phyloP scores from a whole-genome alignment of 352 stramenopile genomes.

The Pythium sp. region DNA sequence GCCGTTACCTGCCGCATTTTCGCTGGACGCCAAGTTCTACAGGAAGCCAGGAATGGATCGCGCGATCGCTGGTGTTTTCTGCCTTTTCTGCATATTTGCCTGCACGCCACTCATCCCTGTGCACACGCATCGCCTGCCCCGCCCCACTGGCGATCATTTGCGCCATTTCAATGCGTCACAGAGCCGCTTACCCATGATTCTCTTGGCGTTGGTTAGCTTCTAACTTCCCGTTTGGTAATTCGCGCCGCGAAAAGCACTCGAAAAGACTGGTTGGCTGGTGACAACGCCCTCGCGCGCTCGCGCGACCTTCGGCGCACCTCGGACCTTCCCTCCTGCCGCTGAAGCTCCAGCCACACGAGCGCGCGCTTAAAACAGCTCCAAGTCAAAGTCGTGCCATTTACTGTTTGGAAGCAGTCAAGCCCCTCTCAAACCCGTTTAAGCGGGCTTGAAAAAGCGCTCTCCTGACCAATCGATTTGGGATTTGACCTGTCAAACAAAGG shows the following conservation, averaged over 20 bases:
- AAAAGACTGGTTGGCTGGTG: constrained; percentile 49
- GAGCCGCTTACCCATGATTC: constrained; percentile 58
- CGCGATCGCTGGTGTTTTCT: neutral
- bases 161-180: neutral
- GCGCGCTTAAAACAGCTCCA: neutral
- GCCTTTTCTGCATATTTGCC: constrained; percentile 12
- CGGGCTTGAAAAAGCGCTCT: constrained; percentile 22
- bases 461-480: constrained; percentile 28
- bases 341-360: neutral
- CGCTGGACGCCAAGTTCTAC: neutral
- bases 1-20: neutral
- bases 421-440: constrained; percentile 20
- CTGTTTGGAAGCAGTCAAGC: neutral
- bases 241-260: constrained; percentile 27
- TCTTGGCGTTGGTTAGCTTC: constrained; percentile 56
- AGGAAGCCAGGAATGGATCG: neutral
- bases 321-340: neutral
- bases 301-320: constrained; percentile 28
- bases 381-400: neutral
- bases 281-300: constrained; percentile 24
- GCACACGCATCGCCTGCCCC: neutral
- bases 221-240: constrained; percentile 65
- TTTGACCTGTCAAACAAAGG: neutral
- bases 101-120: neutral
- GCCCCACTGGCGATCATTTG: neutral